Conservation (phyloP, 192 early-diverging fungal genomes). For the Coemansia pectinata region DNA sequence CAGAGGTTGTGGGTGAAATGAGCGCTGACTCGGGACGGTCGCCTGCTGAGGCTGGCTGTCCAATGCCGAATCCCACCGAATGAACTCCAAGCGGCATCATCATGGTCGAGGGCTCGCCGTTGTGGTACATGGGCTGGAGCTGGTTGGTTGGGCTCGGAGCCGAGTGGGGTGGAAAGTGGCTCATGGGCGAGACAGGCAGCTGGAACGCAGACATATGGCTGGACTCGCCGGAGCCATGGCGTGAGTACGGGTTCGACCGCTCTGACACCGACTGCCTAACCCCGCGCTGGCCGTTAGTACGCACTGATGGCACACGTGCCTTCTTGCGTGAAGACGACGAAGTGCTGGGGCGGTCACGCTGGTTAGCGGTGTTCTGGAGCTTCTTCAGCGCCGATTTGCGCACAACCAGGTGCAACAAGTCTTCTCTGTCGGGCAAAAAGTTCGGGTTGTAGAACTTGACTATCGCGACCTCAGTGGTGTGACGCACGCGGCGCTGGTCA, state of each 20-base stretch:
- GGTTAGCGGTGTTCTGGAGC: constrained; percentile 12
- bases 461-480: constrained; percentile 40
- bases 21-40: constrained; percentile 26
- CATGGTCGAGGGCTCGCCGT: constrained; percentile 14
- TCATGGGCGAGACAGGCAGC: constrained; percentile 18
- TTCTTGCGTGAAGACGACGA: constrained; percentile 22
- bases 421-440: constrained; percentile 42
- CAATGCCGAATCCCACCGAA: constrained; percentile 25
- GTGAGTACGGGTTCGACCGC: constrained; percentile 40
- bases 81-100: constrained; percentile 32
- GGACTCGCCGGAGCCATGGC: constrained; percentile 12
- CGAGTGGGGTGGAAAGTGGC: constrained; percentile 25
- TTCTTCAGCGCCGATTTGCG: constrained; percentile 54
- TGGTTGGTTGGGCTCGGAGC: background rate
- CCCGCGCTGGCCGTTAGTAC: constrained; percentile 24
- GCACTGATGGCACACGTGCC: constrained; percentile 21
- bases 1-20: constrained; percentile 4
- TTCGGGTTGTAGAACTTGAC: constrained; percentile 48
- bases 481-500: constrained; percentile 52
- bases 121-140: constrained; percentile 12
- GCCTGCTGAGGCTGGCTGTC: constrained; percentile 10
- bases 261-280: constrained; percentile 32
- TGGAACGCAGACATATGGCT: constrained; percentile 19
- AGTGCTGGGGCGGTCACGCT: constrained; percentile 17
- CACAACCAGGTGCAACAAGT: constrained; percentile 36